phyloP scores from a whole-genome alignment of 2,329 filamentous ascomycete genomes.

The Spiromastix sp. region DNA sequence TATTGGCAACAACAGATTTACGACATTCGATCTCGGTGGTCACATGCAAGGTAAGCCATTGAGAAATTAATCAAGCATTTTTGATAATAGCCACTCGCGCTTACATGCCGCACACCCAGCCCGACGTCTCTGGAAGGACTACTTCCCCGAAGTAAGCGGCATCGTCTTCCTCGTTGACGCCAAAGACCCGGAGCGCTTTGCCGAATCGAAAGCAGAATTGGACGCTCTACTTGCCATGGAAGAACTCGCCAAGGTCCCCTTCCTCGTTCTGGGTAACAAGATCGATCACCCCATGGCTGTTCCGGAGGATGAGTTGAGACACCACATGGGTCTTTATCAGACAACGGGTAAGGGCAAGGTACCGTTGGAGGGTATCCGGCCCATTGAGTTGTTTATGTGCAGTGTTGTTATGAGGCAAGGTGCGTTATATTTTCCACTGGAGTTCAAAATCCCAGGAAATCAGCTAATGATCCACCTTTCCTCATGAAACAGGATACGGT shows the following conservation, averaged over 20 bases:
- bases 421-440: constrained; percentile 28
- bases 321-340: constrained; percentile 88
- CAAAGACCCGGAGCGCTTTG: constrained; percentile 90
- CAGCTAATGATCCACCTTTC: constrained; percentile 6
- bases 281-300: constrained; percentile 96
- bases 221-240: constrained; percentile 95
- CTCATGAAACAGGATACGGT: constrained; percentile 54
- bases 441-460: not conserved
- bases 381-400: constrained; percentile 98
- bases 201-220: constrained; percentile 92
- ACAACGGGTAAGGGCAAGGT: constrained; percentile 95
- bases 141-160: constrained; percentile 91
- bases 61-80: not conserved
- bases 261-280: constrained; percentile 96
- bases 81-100: not conserved
- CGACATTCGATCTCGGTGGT: constrained; percentile 85
- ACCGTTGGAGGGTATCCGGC: constrained; percentile 79
- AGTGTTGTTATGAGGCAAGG: constrained; percentile 96
- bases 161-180: constrained; percentile 98
- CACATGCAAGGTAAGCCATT: constrained; percentile 69
- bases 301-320: constrained; percentile 87
- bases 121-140: constrained; percentile 90
- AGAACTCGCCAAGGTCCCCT: constrained; percentile 89
- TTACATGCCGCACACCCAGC: constrained; percentile 38
- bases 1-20: constrained; percentile 89